Base-by-base conservation (phyloP, 768 basidiomycete genomes). In the Pleurotus cornucopiae region DNA sequence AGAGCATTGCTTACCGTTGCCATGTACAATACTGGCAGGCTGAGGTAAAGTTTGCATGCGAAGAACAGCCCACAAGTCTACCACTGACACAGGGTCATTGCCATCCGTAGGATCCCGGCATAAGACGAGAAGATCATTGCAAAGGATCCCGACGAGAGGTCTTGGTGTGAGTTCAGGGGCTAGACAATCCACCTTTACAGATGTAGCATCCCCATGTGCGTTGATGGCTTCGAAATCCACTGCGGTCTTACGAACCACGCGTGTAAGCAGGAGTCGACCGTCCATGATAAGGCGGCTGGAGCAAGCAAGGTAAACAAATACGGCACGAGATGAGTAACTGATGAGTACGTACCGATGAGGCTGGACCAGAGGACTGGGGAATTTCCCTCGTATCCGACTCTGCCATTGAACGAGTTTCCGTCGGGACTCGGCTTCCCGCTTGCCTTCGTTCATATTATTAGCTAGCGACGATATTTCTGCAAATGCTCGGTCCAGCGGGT, bases 371-470 rank as follows among this genome's bases (percentile, higher is more conserved):
- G 97, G 95, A 57, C 93, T 95, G 6, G 94, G 94, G 69, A 97
- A 98, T 66, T 84, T 90, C 16, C 93, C 91, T 39, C 88, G 80
- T 63, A 99, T 98, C 62, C 92, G 80, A 37, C 85, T 65, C 71
- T 94, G 93, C 91, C 91, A 94, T 65, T 89, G 85, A 14, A 98
- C 90, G 21, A 98, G 83, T 66, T 93, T 91, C 46, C 87, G 81
- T 18, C 97, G 80, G 1, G 91, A 94, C 72, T 99, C 97, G 2
- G 93, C 82, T 62, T 98, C 95, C 1, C 97, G 85, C 69, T 98
- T 98, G 60, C 94, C 93, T 73, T 99, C 97, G 69, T 99, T 99
- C 91, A 99, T 97, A 64, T 91, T 90, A 49, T 84, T 91, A 2
- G 97, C 94, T 49, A 98, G 72, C 11, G 83, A 83, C 1, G 94